Evolutionary conservation across 2,329 filamentous ascomycete genomes (phyloP).

Genomic region (Fusarium sp.): DNA sequence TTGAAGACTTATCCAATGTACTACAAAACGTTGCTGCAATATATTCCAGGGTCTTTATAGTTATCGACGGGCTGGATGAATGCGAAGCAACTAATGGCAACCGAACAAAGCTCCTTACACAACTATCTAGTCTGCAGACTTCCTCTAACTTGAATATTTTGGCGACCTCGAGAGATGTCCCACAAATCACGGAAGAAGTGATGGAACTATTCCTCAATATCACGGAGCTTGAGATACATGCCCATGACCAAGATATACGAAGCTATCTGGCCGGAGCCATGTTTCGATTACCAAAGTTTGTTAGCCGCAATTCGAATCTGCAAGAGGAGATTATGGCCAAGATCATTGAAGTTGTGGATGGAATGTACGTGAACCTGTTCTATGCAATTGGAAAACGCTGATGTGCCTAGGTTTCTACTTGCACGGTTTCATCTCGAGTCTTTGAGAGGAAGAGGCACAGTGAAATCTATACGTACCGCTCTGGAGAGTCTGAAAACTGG

Average conservation of each 20-base stretch:
- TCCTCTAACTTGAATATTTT: slow-evolving; percentile 19
- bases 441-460: too few species aligned
- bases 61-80: not conserved
- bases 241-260: slow-evolving; percentile 29
- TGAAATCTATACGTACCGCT: too few species aligned
- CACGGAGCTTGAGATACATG: slow-evolving; percentile 33
- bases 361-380: slow-evolving; percentile 34
- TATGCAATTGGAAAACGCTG: not conserved
- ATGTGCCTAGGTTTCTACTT: too few species aligned
- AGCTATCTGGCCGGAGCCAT: slow-evolving; percentile 26
- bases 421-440: too few species aligned
- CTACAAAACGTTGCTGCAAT: not conserved
- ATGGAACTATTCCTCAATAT: slow-evolving; percentile 1
- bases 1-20: not conserved
- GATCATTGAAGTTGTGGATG: slow-evolving; percentile 27
- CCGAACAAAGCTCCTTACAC: slow-evolving; percentile 1
- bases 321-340: slow-evolving; percentile 26
- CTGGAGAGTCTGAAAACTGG: too few species aligned
- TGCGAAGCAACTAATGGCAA: not conserved
- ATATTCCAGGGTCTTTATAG: not conserved
- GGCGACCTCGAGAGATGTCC: slow-evolving; percentile 45
- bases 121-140: slow-evolving; percentile 9
- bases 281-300: not conserved
- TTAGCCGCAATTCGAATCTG: not conserved
- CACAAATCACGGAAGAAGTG: slow-evolving; percentile 20